Percentiles rank a stretch among this genome's conserved stretches.
Evolutionary conservation across 306 rosid species (phyloP).

Genomic region (Albizia julibrissin): DNA sequence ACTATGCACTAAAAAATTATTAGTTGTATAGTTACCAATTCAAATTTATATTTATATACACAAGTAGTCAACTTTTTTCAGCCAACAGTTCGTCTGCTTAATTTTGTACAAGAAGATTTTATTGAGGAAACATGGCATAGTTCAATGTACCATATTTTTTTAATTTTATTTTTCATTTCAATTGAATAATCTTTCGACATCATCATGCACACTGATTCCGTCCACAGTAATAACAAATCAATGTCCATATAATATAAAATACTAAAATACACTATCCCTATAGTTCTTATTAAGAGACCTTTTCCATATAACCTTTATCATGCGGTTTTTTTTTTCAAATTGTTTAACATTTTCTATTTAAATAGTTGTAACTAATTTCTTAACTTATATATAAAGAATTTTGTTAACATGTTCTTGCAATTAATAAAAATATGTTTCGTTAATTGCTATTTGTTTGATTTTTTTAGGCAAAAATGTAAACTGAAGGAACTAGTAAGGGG

Average conservation of each 20-base stretch:
- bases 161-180: background rate
- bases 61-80: background rate
- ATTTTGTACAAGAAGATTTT: background rate
- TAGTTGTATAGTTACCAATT: background rate
- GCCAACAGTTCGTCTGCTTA: background rate
- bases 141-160: background rate
- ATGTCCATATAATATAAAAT: background rate
- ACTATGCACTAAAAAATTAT: background rate
- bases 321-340: background rate
- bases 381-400: background rate
- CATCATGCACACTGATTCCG: background rate
- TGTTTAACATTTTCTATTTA: background rate
- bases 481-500: no score
- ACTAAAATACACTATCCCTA: background rate
- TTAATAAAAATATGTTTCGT: no score
- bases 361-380: background rate
- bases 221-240: background rate
- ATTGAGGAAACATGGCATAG: background rate
- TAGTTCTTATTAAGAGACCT: background rate
- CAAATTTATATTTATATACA: background rate
- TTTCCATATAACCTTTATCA: background rate
- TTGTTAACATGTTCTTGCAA: background rate
- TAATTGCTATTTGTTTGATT: no score
- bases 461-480: no score
- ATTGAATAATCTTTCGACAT: background rate